Conservation (phyloP, 129 eudicot genomes). For the Cynara cardunculus region DNA sequence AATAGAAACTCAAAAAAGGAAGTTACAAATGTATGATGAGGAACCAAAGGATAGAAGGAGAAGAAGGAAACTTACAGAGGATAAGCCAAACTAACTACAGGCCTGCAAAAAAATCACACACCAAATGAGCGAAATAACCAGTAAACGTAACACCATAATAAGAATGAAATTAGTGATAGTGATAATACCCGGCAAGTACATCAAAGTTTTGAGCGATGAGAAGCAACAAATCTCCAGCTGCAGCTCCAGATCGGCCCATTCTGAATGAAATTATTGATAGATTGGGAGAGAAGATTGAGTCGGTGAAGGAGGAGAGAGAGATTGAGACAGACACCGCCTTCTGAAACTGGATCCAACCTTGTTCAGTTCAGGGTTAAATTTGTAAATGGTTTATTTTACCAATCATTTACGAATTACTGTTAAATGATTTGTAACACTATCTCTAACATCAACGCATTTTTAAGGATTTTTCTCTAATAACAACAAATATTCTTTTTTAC, state of each 20-base stretch:
- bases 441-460: too few relatives aligned
- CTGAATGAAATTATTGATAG: neutral
- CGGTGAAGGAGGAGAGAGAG: conserved; percentile 18
- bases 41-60: neutral
- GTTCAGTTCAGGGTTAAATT: too few relatives aligned
- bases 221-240: conserved; percentile 57
- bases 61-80: conserved; percentile 68
- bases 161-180: neutral
- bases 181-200: conserved; percentile 75
- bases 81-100: conserved; percentile 77
- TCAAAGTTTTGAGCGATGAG: conserved; percentile 64
- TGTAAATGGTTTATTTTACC: too few relatives aligned
- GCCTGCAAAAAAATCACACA: conserved; percentile 64
- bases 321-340: neutral
- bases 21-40: neutral
- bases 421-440: too few relatives aligned
- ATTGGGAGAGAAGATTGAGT: neutral
- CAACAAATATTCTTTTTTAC: too few relatives aligned
- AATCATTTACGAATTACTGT: too few relatives aligned
- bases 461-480: too few relatives aligned
- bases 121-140: neutral
- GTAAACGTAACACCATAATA: neutral
- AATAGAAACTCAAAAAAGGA: neutral
- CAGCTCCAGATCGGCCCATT: conserved; percentile 53
- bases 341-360: too few relatives aligned